Percentiles rank a stretch among this genome's conserved stretches.
These are phyloP conservation scores for Thelonectria discophora DNA, from an alignment of 2,329 filamentous ascomycete species.

Conservation along the genomic window DNA sequence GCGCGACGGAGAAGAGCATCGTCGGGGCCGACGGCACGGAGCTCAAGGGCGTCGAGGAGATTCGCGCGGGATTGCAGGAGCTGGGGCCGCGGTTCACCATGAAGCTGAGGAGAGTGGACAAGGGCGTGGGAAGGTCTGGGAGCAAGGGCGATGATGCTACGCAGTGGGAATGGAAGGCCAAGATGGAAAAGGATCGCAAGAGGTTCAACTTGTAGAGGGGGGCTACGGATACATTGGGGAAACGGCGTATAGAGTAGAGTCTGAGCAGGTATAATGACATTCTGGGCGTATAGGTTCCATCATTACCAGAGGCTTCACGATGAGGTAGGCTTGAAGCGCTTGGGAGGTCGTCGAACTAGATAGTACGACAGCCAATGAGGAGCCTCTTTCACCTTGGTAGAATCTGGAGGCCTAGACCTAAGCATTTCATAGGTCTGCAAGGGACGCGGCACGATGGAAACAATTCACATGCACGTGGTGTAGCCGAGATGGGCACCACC, in stretches of 20 bases:
- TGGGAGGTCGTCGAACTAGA: neutral
- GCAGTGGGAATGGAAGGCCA: constrained; percentile 96
- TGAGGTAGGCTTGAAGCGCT: neutral
- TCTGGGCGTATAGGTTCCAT: neutral
- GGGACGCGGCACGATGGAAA: neutral
- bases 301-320: neutral
- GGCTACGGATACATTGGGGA: neutral
- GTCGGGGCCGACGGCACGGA: constrained; percentile 82
- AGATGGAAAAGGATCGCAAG: constrained; percentile 93
- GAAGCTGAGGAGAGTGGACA: constrained; percentile 90
- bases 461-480: neutral
- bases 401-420: neutral
- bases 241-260: neutral
- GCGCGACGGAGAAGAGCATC: constrained; percentile 85
- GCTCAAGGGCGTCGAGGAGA: constrained; percentile 83
- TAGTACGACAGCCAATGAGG: neutral
- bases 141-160: constrained; percentile 77
- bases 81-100: constrained; percentile 78
- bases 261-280: constrained; percentile 20
- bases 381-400: neutral
- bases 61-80: constrained; percentile 89
- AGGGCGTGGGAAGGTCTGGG: constrained; percentile 77
- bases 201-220: constrained; percentile 82
- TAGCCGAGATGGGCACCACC: neutral
- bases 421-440: neutral